Percentiles rank a stretch among this genome's conserved stretches.
phyloP scores from a whole-genome alignment of 495 filamentous ascomycete species.

The Penicillium subrubescens region DNA sequence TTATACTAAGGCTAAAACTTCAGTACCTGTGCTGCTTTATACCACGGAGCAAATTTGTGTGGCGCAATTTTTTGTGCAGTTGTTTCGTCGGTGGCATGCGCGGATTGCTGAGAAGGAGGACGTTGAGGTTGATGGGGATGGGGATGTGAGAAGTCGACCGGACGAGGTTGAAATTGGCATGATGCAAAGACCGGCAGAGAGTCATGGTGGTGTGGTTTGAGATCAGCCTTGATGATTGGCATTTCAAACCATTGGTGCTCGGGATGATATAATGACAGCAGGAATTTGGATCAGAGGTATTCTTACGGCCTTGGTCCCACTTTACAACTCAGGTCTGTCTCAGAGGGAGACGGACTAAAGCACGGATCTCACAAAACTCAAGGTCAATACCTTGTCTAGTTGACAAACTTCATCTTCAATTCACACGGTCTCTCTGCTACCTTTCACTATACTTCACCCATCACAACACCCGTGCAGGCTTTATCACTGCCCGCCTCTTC shows the following conservation, averaged over 20 bases:
- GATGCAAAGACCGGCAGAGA: conserved; percentile 7
- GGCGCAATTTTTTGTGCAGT: conserved; percentile 56
- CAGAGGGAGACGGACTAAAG: too few relatives aligned
- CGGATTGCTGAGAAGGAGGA: conserved; percentile 33
- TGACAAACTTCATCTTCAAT: too few relatives aligned
- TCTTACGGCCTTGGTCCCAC: too few relatives aligned
- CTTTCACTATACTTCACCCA: too few relatives aligned
- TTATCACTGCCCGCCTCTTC: too few relatives aligned
- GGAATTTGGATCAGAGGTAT: background rate
- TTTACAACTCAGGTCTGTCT: too few relatives aligned
- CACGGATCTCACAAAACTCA: too few relatives aligned
- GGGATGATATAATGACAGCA: background rate
- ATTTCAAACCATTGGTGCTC: background rate
- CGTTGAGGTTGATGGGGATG: conserved; percentile 15
- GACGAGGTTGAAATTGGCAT: conserved; percentile 14
- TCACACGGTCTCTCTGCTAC: too few relatives aligned
- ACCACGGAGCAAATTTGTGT: conserved; percentile 60
- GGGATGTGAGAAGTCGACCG: background rate
- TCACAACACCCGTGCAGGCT: too few relatives aligned
- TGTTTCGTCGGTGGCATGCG: conserved; percentile 51
- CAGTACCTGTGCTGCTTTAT: conserved; percentile 56
- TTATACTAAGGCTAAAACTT: conserved; percentile 52
- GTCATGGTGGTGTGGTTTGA: conserved; percentile 2
- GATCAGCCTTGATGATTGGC: background rate
- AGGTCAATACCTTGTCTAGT: too few relatives aligned